Conservation (phyloP, 1,139 yeast species). For the Candida labiduridarum region DNA sequence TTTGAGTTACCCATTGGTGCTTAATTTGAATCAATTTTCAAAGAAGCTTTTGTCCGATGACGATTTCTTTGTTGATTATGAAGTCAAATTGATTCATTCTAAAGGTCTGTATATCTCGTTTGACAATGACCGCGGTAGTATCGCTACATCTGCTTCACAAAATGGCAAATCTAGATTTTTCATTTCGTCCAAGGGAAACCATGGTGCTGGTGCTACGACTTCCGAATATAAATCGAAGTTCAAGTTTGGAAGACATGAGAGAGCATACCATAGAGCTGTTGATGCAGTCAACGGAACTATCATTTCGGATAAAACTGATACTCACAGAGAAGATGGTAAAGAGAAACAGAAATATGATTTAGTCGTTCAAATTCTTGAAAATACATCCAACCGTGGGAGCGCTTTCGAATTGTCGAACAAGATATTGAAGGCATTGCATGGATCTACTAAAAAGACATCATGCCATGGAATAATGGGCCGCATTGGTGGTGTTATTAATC, state of each 20-base stretch:
- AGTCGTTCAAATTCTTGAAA: neutral
- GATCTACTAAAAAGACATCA: neutral
- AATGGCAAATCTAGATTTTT: constrained; percentile 52
- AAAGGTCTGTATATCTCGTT: constrained; percentile 19
- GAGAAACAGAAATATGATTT: neutral
- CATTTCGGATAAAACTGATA: constrained; percentile 23
- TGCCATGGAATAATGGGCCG: neutral
- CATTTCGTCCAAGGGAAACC: constrained; percentile 50
- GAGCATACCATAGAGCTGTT: constrained; percentile 42
- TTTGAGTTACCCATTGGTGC: constrained; percentile 27
- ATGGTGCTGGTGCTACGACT: constrained; percentile 47
- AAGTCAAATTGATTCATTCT: constrained; percentile 19
- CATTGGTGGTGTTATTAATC: neutral
- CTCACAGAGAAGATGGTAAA: neutral
- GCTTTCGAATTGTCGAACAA: neutral
- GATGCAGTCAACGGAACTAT: constrained; percentile 42
- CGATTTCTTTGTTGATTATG: constrained; percentile 22
- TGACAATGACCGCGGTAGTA: constrained; percentile 23
- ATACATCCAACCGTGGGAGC: neutral
- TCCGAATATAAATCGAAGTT: constrained; percentile 41
- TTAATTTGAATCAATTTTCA: constrained; percentile 14
- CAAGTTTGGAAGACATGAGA: constrained; percentile 20
- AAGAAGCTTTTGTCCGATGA: constrained; percentile 14
- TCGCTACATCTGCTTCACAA: constrained; percentile 25
- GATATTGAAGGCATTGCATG: neutral